These are phyloP conservation scores for Naganishia vishniacii DNA, from an alignment of 768 basidiomycete species.

Conservation along the genomic window DNA sequence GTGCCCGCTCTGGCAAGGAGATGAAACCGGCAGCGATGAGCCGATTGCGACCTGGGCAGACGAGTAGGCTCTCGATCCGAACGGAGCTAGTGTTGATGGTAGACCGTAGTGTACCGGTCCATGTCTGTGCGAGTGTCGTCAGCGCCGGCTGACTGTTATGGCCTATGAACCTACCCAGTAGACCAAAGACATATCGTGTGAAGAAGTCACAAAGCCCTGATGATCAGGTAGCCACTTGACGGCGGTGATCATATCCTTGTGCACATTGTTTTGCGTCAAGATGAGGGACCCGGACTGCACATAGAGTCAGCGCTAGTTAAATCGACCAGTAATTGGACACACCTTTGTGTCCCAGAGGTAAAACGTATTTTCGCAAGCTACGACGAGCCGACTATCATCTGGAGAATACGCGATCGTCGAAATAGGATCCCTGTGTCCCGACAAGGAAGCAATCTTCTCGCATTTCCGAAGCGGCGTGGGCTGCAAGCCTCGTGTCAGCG, in stretches of 20 bases:
- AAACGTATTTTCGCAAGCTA: slow-evolving; percentile 72
- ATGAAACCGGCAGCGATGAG: slow-evolving; percentile 71
- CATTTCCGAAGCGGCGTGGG: slow-evolving; percentile 57
- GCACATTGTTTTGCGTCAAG: slow-evolving; percentile 43
- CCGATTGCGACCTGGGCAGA: slow-evolving; percentile 76
- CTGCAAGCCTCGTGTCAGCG: slow-evolving; percentile 47
- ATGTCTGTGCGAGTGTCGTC: slow-evolving; percentile 54
- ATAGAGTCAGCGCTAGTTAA: neutral
- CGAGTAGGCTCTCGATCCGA: slow-evolving; percentile 76
- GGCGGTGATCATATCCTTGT: slow-evolving; percentile 76
- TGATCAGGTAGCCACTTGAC: slow-evolving; percentile 84
- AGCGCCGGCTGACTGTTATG: slow-evolving; percentile 54
- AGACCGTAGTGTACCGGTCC: slow-evolving; percentile 65
- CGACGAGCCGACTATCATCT: slow-evolving; percentile 76
- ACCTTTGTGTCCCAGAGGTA: slow-evolving; percentile 89
- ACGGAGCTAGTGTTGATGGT: slow-evolving; percentile 66
- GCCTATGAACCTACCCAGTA: slow-evolving; percentile 72
- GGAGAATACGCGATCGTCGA: slow-evolving; percentile 86
- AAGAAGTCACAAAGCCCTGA: slow-evolving; percentile 64
- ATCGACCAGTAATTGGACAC: slow-evolving; percentile 22
- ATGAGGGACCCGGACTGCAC: slow-evolving; percentile 3
- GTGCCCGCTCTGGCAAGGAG: slow-evolving; percentile 14
- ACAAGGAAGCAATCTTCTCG: slow-evolving; percentile 50
- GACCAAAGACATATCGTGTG: slow-evolving; percentile 12
- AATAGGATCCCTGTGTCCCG: slow-evolving; percentile 72